phyloP scores from a whole-genome alignment of 1,139 yeast genomes.

The Suhomyces bolitotheri region DNA sequence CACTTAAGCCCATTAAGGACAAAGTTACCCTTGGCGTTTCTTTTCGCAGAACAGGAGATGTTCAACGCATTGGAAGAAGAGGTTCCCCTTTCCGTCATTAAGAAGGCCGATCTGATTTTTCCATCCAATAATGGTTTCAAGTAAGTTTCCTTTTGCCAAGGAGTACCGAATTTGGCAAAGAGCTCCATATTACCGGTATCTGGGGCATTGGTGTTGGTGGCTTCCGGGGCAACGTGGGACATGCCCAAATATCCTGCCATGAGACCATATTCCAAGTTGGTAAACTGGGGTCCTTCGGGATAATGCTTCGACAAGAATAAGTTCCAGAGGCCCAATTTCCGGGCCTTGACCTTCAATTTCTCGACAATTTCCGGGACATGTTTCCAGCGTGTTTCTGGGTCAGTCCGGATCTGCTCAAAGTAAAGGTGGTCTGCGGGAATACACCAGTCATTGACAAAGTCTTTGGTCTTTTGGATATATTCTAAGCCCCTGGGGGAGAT shows the following conservation, averaged over 20 bases:
- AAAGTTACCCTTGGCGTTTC: constrained; percentile 48
- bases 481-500: constrained; percentile 54
- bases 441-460: constrained; percentile 61
- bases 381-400: constrained; percentile 51
- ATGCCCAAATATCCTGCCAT: constrained; percentile 72
- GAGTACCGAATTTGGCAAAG: constrained; percentile 58
- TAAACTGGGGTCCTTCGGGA: constrained; percentile 62
- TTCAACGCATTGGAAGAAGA: constrained; percentile 71
- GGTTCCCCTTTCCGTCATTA: constrained; percentile 70
- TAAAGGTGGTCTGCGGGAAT: constrained; percentile 57
- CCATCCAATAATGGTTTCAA: constrained; percentile 60
- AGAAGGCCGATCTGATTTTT: constrained; percentile 62
- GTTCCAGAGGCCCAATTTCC: constrained; percentile 62
- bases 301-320: constrained; percentile 59
- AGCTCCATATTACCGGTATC: constrained; percentile 80
- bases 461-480: constrained; percentile 48
- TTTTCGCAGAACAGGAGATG: constrained; percentile 51
- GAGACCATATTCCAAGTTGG: constrained; percentile 67
- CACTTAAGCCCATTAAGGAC: constrained; percentile 68
- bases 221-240: constrained; percentile 58
- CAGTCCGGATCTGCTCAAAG: constrained; percentile 39
- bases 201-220: constrained; percentile 66
- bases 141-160: constrained; percentile 54
- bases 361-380: constrained; percentile 53
- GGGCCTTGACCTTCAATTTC: constrained; percentile 55